phyloP scores from a whole-genome alignment of 306 rosid genomes.

The Lupinus albus region DNA sequence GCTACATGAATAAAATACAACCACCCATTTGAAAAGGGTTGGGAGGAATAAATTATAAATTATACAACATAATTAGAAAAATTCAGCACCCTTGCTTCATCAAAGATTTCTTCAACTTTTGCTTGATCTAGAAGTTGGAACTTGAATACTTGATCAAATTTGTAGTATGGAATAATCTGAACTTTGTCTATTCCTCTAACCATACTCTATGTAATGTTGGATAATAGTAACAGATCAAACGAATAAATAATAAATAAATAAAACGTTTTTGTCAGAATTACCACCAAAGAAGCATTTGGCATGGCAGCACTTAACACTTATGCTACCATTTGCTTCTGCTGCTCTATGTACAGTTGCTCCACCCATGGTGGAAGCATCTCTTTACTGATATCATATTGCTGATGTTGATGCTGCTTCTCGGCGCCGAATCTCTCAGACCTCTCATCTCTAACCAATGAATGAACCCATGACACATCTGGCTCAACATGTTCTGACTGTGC shows the following conservation, averaged over 20 bases:
- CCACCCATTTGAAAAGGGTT: conserved; percentile 40
- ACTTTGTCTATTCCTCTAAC: conserved; percentile 42
- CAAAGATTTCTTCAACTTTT: conserved; percentile 42
- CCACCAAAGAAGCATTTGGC: conserved; percentile 43
- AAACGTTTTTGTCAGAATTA: conserved; percentile 54
- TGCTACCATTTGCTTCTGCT: conserved; percentile 94
- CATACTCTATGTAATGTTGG: conserved; percentile 44
- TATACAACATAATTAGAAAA: conserved; percentile 62
- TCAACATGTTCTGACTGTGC: conserved; percentile 53
- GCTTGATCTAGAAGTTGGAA: conserved; percentile 48
- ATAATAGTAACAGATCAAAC: conserved; percentile 47
- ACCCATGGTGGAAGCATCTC: conserved; percentile 84
- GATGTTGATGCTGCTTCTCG: conserved; percentile 47
- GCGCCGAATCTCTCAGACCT: conserved; percentile 47
- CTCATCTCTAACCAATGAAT: conserved; percentile 82
- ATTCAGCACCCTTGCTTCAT: conserved; percentile 43
- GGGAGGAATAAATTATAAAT: conserved; percentile 39
- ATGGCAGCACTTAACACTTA: conserved; percentile 45
- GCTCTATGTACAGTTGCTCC: conserved; percentile 91
- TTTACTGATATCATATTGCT: conserved; percentile 57
- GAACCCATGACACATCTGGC: conserved; percentile 98
- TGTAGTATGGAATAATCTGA: conserved; percentile 53
- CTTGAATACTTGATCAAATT: conserved; percentile 47
- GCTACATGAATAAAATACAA: conserved; percentile 36
- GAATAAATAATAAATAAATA: conserved; percentile 49